Base-by-base conservation (phyloP, 73 alveolate species). In the Stentor roeselii region DNA sequence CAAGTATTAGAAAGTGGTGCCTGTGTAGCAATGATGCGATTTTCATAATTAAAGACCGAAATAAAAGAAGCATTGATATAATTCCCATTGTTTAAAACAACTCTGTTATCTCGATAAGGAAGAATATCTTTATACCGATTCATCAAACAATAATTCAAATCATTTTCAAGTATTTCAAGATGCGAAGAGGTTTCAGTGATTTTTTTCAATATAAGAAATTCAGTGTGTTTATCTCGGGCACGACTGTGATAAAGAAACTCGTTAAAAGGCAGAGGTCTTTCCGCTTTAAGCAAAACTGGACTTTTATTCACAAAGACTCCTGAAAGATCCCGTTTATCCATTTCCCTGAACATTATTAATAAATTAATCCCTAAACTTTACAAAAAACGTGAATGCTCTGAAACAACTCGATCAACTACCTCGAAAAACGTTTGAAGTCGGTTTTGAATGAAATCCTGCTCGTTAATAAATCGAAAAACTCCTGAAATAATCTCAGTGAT, bases 1-100 rank as follows among this genome's bases (percentile, higher is more conserved):
- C 89, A 59, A 3, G 99, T 95, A 36, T 75, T 76, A 14, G 59
- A 82, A 59, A 97, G 78, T 60, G 99, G 99, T 1, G 99, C 99
- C 87, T 97, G 95, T 1, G 99, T 92, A 3, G 99, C 99, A 30
- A 97, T 96, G 60, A 96, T 89, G 76, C 34, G 74, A 59, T 0
- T 88, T 75, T 50, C 21, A 50, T 11, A 21, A 50, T 50, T 50
- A 11, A 11, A 21, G 6, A 21, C 21, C 75, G 91, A 86, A 0
- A 94, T 86, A 84, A 60, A 92, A 83, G 88, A 87, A 30, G 98
- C 98, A 78, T 94, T 94, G 30, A 94, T 90, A 82, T 92, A 94
- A 1, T 21, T 14, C 3, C 95, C 60, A 74, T 89, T 93, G 32
- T 60, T 61, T 1, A 83, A 42, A 36, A 75, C 59, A 42, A 78